Conservation (phyloP, 2,329 filamentous ascomycete genomes). For the Neonectria sp. region DNA sequence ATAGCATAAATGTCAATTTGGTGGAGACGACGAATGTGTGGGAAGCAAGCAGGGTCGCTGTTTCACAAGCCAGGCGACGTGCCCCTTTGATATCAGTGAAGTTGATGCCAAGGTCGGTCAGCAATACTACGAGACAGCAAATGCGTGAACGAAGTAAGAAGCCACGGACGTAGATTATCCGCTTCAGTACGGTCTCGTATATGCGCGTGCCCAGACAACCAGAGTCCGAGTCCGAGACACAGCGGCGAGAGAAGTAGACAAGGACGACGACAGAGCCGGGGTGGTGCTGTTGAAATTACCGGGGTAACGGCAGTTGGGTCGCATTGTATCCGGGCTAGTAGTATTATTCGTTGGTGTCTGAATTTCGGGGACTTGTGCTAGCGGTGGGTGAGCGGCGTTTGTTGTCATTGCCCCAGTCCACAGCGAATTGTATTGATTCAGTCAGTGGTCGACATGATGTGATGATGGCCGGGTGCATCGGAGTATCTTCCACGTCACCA, state of each 20-base stretch:
- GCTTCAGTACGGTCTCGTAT: neutral
- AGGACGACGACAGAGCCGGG: no score
- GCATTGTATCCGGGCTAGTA: neutral
- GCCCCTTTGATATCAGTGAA: neutral
- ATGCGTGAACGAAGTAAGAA: neutral
- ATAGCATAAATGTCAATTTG: neutral
- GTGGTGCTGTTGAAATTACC: neutral
- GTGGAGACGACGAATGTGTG: neutral
- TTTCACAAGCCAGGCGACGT: neutral
- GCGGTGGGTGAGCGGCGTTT: neutral
- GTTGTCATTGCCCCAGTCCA: neutral
- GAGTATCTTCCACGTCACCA: constrained; percentile 2
- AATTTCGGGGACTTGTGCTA: neutral
- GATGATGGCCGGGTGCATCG: neutral
- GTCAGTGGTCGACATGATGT: neutral
- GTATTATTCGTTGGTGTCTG: neutral
- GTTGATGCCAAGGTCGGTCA: neutral
- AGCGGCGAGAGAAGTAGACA: neutral
- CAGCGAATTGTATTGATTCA: neutral
- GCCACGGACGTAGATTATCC: neutral
- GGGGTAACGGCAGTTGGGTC: constrained; percentile 8
- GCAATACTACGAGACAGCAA: neutral
- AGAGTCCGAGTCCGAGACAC: neutral
- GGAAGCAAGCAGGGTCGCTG: neutral
- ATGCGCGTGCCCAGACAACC: neutral